A percentile compares a stretch with the other conserved stretches of the same genome.
phyloP scores from a whole-genome alignment of 495 filamentous ascomycete genomes.

The Xylaria flabelliformis region DNA sequence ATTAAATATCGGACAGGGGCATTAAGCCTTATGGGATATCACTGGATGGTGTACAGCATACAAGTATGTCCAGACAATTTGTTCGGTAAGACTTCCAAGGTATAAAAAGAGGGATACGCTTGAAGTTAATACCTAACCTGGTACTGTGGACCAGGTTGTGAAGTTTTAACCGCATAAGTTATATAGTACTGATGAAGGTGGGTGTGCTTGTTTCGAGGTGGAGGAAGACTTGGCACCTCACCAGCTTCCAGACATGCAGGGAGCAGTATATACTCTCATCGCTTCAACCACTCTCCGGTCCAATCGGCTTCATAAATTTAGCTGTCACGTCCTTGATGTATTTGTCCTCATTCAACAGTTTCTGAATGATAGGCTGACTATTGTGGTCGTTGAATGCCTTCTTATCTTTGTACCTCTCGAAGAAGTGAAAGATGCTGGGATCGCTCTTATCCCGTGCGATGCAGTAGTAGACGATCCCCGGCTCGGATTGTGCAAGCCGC shows the following conservation, averaged over 20 bases:
- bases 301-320: constrained; percentile 34
- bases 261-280: not conserved
- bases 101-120: too few relatives aligned
- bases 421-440: constrained; percentile 46
- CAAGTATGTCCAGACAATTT: too few relatives aligned
- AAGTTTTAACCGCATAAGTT: not conserved
- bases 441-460: constrained; percentile 40
- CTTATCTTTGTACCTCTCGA: constrained; percentile 41
- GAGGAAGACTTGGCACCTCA: too few relatives aligned
- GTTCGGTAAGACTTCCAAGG: too few relatives aligned
- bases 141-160: not conserved
- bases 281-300: not conserved
- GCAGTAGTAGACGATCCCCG: constrained; percentile 45
- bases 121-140: not conserved
- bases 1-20: too few relatives aligned
- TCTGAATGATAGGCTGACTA: constrained; percentile 40
- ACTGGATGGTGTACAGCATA: too few relatives aligned
- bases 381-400: constrained; percentile 46
- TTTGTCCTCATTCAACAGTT: constrained; percentile 40
- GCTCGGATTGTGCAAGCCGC: constrained; percentile 39
- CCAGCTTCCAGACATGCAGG: too few relatives aligned
- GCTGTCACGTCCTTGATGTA: constrained; percentile 41
- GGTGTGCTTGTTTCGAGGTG: too few relatives aligned
- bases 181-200: not conserved
- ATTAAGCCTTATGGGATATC: too few relatives aligned